A percentile compares a stretch with the other conserved stretches of the same genome.
These are phyloP conservation scores for Aureobasidium mangrovei DNA, from an alignment of 2,329 filamentous ascomycete genomes.

Conservation along the genomic window DNA sequence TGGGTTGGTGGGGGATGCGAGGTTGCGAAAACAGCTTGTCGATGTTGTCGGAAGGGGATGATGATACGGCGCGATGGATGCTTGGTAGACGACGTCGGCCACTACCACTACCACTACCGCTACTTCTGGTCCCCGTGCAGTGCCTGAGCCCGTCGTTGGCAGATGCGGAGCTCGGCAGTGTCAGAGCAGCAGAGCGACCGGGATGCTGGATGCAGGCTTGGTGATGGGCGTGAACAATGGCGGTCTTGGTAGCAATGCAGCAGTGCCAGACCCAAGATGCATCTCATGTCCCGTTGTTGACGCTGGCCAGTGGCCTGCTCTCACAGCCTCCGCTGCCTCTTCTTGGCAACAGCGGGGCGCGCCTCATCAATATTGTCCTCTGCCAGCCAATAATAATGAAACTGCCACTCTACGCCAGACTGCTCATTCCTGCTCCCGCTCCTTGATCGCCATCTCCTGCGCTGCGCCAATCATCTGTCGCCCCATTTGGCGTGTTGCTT, in stretches of 20 bases:
- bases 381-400: neutral
- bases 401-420: neutral
- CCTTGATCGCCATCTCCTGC: neutral
- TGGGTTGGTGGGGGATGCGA: constrained; percentile 3
- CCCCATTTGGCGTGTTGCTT: too few species aligned
- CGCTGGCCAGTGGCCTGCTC: too few species aligned
- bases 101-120: neutral
- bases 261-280: neutral
- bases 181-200: neutral
- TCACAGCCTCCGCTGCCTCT: too few species aligned
- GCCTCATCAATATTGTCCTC: neutral
- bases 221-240: constrained; percentile 6
- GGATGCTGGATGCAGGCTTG: neutral
- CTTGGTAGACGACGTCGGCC: neutral
- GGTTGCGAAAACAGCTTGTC: neutral
- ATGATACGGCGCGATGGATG: constrained; percentile 5
- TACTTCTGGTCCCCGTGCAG: neutral
- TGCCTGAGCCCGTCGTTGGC: neutral
- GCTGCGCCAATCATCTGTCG: neutral
- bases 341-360: neutral
- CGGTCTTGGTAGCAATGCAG: neutral
- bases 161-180: neutral
- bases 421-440: neutral
- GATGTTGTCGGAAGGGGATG: constrained; percentile 9
- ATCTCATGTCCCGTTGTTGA: neutral